Evolutionary conservation across 768 basidiomycete genomes (phyloP).

Genomic region (Scleroderma citrinum): DNA sequence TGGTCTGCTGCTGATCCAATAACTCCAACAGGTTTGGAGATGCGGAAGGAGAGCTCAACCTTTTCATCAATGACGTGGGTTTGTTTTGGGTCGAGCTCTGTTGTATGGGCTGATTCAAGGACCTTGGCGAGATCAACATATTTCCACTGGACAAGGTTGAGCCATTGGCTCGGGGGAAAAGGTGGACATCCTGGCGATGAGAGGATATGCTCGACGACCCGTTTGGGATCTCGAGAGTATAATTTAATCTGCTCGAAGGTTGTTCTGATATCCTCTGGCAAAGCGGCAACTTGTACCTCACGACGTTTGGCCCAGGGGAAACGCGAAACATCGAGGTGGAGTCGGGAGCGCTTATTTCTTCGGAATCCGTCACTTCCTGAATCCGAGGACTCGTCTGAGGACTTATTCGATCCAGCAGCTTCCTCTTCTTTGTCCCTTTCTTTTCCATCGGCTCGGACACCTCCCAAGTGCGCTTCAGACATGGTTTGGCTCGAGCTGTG

Average conservation of each 20-base stretch:
- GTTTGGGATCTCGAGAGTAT: background rate
- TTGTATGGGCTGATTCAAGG: background rate
- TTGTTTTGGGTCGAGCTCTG: slow-evolving; percentile 1
- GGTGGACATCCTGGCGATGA: background rate
- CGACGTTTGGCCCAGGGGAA: background rate
- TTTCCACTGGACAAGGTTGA: slow-evolving; percentile 3
- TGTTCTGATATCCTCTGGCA: background rate
- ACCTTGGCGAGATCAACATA: slow-evolving; percentile 6
- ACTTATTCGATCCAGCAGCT: background rate
- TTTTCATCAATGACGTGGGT: background rate
- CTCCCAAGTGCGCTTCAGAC: background rate
- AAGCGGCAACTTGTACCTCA: background rate
- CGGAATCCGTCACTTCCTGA: background rate
- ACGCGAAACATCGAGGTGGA: background rate
- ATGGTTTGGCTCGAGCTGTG: background rate
- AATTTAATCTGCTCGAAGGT: background rate
- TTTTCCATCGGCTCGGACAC: background rate
- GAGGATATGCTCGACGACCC: background rate
- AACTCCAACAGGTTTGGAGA: background rate
- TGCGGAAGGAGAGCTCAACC: background rate
- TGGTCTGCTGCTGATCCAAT: background rate
- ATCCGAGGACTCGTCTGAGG: background rate
- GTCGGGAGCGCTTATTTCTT: background rate
- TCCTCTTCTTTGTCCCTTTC: background rate
- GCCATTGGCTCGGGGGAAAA: slow-evolving; percentile 8